Evolutionary conservation across 768 basidiomycete species (phyloP), one percentile per base, ranked within the genome.

Genomic region (Xerocomellus chrysenteron): DNA sequence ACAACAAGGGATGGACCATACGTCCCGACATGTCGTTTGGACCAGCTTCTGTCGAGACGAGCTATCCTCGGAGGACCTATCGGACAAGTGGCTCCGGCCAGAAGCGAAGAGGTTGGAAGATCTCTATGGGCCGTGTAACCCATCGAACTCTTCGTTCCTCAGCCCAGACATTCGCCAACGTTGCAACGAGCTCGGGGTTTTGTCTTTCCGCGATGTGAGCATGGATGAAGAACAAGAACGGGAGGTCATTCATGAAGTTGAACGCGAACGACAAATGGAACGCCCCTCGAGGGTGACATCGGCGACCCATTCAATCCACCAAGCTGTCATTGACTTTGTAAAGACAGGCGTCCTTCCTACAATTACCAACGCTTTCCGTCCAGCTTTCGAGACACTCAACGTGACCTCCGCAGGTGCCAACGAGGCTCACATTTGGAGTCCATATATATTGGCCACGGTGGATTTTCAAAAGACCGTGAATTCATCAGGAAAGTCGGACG

Each of bases 241-340:
- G 26, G 80, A 82, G 54, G 66, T 82, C 9, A 57, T 63, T 3
- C 77, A 78, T 24, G 81, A 82, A 60, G 66, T 73, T 5, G 79
- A 81, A 58, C 65, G 61, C 7, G 80, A 82, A 55, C 66, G 63
- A 11, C 69, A 80, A 51, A 55, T 74, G 2, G 66, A 78, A 59
- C 68, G 77, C 6, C 75, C 78, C 5, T 60, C 69, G 1, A 65
- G 43, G 30, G 68, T 69, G 9, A 8, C 46, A 13, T 58, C 71
- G 8, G 62, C 62, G 4, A 10, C 1, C 2, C 74, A 75, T 54
- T 44, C 43, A 26, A 26, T 44, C 7, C 43, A 44, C 14, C 43
- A 19, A 24, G 21, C 21, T 24, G 26, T 44, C 26, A 4, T 44
- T 4, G 26, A 9, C 5, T 44, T 44, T 4, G 24, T 47, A 12